A percentile compares a stretch with the other conserved stretches of the same genome.
These are phyloP conservation scores for Zygosaccharomyces lentus DNA, from an alignment of 805 yeast genomes.

Conservation along the genomic window DNA sequence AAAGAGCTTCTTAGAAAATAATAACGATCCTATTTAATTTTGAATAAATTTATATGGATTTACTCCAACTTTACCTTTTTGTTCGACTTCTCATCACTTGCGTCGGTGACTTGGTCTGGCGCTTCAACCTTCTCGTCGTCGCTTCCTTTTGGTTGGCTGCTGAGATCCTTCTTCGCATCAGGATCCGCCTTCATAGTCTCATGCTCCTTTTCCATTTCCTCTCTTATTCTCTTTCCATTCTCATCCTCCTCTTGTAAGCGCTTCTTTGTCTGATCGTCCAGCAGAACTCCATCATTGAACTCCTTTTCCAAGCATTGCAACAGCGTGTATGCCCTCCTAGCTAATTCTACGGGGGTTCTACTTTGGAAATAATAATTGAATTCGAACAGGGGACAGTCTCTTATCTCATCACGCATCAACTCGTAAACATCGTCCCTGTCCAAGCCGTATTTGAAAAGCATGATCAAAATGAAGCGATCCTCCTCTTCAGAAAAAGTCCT, in stretches of 20 bases:
- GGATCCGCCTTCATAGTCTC: constrained; percentile 8
- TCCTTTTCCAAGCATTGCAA: constrained; percentile 74
- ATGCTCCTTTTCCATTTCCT: constrained; percentile 17
- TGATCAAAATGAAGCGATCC: constrained; percentile 80
- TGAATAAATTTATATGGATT: not conserved
- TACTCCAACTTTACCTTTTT: constrained; percentile 16
- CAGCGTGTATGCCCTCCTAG: constrained; percentile 77
- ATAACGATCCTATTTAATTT: not conserved
- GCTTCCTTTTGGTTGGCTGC: not conserved
- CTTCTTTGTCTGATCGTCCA: constrained; percentile 25
- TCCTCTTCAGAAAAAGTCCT: constrained; percentile 82
- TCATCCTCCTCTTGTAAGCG: constrained; percentile 31
- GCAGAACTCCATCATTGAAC: constrained; percentile 39
- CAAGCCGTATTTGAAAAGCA: constrained; percentile 73
- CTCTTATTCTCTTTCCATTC: constrained; percentile 24
- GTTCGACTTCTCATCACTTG: constrained; percentile 6
- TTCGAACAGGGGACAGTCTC: constrained; percentile 71
- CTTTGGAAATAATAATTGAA: constrained; percentile 85
- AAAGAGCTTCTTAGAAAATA: constrained; percentile 46
- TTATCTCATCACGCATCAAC: constrained; percentile 65
- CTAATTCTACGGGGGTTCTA: constrained; percentile 69
- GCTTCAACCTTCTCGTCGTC: constrained; percentile 2
- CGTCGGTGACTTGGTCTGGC: constrained; percentile 3
- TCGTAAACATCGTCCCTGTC: constrained; percentile 79
- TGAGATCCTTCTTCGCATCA: constrained; percentile 4